A percentile compares a stretch with the other conserved stretches of the same genome.
phyloP scores from a whole-genome alignment of 2,329 filamentous ascomycete species.

The Huntiella omanensis region DNA sequence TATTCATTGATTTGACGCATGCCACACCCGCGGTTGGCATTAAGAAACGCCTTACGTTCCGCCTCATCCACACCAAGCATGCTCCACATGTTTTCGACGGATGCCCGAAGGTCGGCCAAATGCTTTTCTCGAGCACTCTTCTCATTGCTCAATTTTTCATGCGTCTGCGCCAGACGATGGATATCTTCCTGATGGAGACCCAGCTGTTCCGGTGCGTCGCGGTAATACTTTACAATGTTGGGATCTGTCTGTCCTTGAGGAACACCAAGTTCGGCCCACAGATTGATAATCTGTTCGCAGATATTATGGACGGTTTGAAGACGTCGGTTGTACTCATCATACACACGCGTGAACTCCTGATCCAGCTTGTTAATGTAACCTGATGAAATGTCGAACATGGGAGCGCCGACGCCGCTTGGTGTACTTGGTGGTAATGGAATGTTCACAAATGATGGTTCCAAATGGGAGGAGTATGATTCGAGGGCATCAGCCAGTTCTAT shows the following conservation, averaged over 20 bases:
- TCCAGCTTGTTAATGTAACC: conserved; percentile 76
- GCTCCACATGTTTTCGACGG: conserved; percentile 78
- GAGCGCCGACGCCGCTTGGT: conserved; percentile 55
- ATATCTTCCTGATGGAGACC: conserved; percentile 82
- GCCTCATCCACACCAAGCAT: conserved; percentile 66
- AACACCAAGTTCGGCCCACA: conserved; percentile 91
- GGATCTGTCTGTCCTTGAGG: conserved; percentile 84
- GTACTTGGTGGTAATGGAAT: conserved; percentile 70
- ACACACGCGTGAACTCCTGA: conserved; percentile 79
- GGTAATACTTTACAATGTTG: conserved; percentile 72
- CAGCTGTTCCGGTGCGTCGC: conserved; percentile 80
- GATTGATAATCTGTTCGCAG: conserved; percentile 70
- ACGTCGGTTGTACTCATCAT: conserved; percentile 85
- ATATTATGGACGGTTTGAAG: conserved; percentile 55
- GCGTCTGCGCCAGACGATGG: conserved; percentile 47
- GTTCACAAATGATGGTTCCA: conserved; percentile 73
- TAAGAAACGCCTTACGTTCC: conserved; percentile 71
- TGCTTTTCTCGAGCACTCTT: conserved; percentile 67
- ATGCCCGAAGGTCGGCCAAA: conserved; percentile 53
- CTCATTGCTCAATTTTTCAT: conserved; percentile 72
- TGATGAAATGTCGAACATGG: conserved; percentile 81
- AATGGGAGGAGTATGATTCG: conserved; percentile 88
- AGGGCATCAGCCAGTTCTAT: conserved; percentile 81
- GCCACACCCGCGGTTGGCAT: conserved; percentile 76
- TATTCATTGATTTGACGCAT: conserved; percentile 88